Evolutionary conservation across 208 protist species (phyloP).

Genomic region (Leishmania gerbilli): DNA sequence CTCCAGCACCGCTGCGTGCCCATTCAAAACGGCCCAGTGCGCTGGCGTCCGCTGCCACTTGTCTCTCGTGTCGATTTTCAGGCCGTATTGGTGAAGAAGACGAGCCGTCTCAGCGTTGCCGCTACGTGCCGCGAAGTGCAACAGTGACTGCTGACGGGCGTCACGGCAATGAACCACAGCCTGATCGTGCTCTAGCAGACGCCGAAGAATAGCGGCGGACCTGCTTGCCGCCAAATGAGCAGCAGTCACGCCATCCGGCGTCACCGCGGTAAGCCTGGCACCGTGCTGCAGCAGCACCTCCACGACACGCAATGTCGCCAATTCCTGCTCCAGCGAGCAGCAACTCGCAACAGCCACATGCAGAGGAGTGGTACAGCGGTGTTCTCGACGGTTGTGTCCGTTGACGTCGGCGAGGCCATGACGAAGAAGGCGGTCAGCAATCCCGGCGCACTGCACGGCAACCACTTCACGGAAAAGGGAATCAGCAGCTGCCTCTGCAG

Average conservation of each 20-base stretch:
- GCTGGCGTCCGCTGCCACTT: constrained; percentile 72
- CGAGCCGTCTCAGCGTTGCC: constrained; percentile 33
- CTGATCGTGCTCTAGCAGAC: constrained; percentile 16
- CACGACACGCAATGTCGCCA: constrained; percentile 22
- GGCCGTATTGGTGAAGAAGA: constrained; percentile 34
- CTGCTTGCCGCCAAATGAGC: constrained; percentile 42
- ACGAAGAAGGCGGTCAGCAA: constrained; percentile 36
- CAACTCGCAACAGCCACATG: constrained; percentile 44
- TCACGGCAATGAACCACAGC: constrained; percentile 38
- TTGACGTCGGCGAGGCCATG: constrained; percentile 39
- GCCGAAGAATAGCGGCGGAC: constrained; percentile 20
- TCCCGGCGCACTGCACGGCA: constrained; percentile 14
- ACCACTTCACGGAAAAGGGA: constrained; percentile 38
- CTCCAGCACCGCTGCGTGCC: constrained; percentile 35
- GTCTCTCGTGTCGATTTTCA: constrained; percentile 39
- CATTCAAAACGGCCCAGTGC: constrained; percentile 67
- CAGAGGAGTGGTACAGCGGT: constrained; percentile 50
- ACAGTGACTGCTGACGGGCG: constrained; percentile 53
- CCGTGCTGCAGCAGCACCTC: constrained; percentile 36
- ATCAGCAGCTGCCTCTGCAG: background rate
- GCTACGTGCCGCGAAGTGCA: constrained; percentile 60
- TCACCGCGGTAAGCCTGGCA: constrained; percentile 43
- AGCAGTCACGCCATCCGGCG: constrained; percentile 54
- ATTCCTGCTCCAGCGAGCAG: background rate
- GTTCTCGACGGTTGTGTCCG: constrained; percentile 38